Evolutionary conservation across 1,284 basidiomycete species (phyloP), one percentile per base, ranked within the genome.

Genomic region (Trichosporon inkin): DNA sequence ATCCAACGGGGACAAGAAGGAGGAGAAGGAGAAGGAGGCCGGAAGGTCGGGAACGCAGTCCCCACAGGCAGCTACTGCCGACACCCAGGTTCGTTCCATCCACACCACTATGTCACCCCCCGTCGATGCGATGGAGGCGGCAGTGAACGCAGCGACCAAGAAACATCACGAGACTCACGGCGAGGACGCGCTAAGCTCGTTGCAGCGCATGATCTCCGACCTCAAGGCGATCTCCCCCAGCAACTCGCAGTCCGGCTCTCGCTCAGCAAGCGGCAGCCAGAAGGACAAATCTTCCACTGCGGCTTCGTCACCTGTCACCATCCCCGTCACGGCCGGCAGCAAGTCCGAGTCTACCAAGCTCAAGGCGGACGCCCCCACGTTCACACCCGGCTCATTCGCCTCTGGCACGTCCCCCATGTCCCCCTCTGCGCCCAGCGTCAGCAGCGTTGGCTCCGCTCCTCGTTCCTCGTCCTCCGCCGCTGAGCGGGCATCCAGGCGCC

Each of bases 351-450:
- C 64, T 20, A 74, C 71, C 35, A 74, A 74, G 60, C 66, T 78
- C 63, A 77, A 78, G 62, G 73, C 77, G 14, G 75, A 77, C 59
- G 77, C 77, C 3, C 74, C 74, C n/a, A 72, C 68, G 44, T 78
- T 78, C 44, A 76, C 73, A 1, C 77, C 77, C 28, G 63, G 60
- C 14, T 64, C 63, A 3, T 49, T 64, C 16, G 60, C 60, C 19
- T 55, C 57, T 17, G 61, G 60, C 34, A 40, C 36, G 32, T 64
- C 63, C 7, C 63, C 63, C 6, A 62, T 49, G 6, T 39, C 57
- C 19, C 53, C 60, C 32, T 49, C 44, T n/a, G 51, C 37, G 24
- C 34, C 41, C 57, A 44, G 40, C 20, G 17, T 41, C 53, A 56
- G 37, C 56, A 57, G 53, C 44, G 37, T 53, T 51, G 57, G 53